A percentile compares a stretch with the other conserved stretches of the same genome.
Evolutionary conservation across 208 protist genomes (phyloP).

Genomic region (Acanthamoeba culbertsoni): DNA sequence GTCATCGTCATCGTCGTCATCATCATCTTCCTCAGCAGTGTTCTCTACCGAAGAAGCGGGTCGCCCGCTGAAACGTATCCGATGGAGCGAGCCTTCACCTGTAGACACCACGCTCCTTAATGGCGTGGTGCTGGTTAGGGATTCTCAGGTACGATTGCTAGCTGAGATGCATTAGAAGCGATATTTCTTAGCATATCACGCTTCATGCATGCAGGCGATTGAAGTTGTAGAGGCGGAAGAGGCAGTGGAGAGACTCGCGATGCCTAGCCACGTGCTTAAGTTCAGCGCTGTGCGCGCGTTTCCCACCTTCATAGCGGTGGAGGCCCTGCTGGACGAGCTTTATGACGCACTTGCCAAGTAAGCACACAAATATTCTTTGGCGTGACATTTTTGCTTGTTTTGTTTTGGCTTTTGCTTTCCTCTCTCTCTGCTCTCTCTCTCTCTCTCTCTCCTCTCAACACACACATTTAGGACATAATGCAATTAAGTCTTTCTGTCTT

Average conservation of each 20-base stretch:
- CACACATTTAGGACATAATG: neutral
- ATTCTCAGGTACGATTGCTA: neutral
- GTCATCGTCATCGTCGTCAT: neutral
- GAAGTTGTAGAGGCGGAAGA: neutral
- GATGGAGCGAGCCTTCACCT: neutral
- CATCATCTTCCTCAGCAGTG: neutral
- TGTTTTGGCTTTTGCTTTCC: too few species aligned
- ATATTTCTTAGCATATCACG: too few species aligned
- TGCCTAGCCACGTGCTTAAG: neutral
- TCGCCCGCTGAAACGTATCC: neutral
- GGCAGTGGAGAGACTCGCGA: neutral
- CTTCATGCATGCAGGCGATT: neutral
- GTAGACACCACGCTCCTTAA: neutral
- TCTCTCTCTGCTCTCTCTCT: too few species aligned
- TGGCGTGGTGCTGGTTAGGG: neutral
- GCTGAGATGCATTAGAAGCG: too few species aligned
- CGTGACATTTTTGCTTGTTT: too few species aligned
- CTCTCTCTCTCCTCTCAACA: neutral
- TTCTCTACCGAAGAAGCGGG: neutral
- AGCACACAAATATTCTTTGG: too few species aligned
- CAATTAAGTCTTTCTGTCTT: neutral
- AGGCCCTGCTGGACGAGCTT: neutral
- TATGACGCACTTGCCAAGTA: neutral
- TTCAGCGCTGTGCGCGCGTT: neutral
- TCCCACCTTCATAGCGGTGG: neutral